Base-by-base conservation (phyloP, 1,284 basidiomycete genomes). In the Malassezia vespertilionis region DNA sequence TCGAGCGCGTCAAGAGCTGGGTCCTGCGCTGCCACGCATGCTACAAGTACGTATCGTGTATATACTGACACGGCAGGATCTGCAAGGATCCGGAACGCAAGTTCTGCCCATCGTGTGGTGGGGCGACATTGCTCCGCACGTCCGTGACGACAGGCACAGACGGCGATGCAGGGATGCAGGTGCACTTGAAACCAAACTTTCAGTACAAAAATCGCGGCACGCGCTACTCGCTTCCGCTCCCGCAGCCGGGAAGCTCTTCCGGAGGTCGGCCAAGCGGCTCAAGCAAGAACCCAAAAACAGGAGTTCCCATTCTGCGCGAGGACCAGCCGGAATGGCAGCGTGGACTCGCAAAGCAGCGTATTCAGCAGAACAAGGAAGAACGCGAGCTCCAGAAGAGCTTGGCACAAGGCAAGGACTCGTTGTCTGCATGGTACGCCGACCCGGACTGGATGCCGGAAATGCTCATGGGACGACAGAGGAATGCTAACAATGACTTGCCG, bases 71-170 rank as follows among this genome's bases (percentile, higher is more conserved):
- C 28, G 12, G 12, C 64, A 95, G 90, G 73, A 81, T 95, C 55
- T 97, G 91, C 76, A 95, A 91, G 75, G 90, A 97, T 71, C 77
- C 81, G 26, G 83, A 85, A 15, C 88, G 88, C 72, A 88, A 88
- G 63, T 99, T 97, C 75, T 99, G 93, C 70, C 91, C 93, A 1
- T 86, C 87, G 8, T 99, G 93, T 71, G 93, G 93, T 32, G 91
- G 90, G 63, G 79, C 88, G 0, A 85, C 93, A 0, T 78, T 99
- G 22, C 74, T 95, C 42, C 83, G 91, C 52, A 83, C 86, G 2
- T 90, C 89, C 2, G 87, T 96, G 31, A 58, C 60, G 1, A 40
- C 55, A 12, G 52, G 48, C 22, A 4, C 23, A 18, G 34, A 24
- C 18, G 32, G 39, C 1, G 53, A 49, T n/a, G 58, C 47, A 2